Conservation (phyloP, 2,329 filamentous ascomycete species). For the Gnomoniopsis sp. region DNA sequence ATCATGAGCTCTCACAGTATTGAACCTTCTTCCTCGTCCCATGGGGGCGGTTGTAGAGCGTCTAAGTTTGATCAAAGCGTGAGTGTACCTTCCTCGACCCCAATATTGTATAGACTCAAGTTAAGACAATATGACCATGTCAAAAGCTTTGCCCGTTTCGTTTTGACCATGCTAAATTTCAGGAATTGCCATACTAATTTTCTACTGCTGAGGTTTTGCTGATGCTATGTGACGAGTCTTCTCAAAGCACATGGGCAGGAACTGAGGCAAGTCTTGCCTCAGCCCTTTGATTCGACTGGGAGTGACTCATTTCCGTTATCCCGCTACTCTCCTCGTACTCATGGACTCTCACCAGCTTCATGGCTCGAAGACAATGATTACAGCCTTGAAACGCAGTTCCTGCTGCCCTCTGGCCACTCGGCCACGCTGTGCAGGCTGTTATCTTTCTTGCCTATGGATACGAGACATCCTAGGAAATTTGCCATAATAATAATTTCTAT, state of each 20-base stretch:
- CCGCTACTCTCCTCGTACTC: slow-evolving; percentile 11
- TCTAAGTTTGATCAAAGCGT: slow-evolving; percentile 34
- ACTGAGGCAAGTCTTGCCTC: slow-evolving; percentile 18
- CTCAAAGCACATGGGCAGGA: slow-evolving; percentile 24
- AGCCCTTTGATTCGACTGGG: not conserved
- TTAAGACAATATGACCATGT: too few relatives aligned
- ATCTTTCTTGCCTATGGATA: slow-evolving; percentile 29
- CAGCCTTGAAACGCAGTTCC: slow-evolving; percentile 30
- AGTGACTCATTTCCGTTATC: slow-evolving; percentile 8
- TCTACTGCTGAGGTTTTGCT: not conserved
- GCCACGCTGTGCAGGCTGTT: slow-evolving; percentile 32
- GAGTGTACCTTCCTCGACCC: not conserved
- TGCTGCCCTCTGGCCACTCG: slow-evolving; percentile 33
- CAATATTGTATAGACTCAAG: too few relatives aligned
- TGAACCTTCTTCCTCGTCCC: slow-evolving; percentile 27
- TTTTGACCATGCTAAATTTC: too few relatives aligned
- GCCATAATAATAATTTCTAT: slow-evolving; percentile 31
- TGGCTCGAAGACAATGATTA: slow-evolving; percentile 20
- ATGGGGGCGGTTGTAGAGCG: slow-evolving; percentile 32
- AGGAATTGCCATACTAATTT: too few relatives aligned
- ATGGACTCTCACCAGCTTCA: slow-evolving; percentile 16
- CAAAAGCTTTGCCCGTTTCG: too few relatives aligned
- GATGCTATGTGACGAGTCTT: slow-evolving; percentile 13
- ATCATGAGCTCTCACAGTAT: slow-evolving; percentile 22
- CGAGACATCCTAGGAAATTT: slow-evolving; percentile 31